Percentiles rank a stretch among this genome's conserved stretches.
Evolutionary conservation across 306 rosid species (phyloP).

Genomic region (Rosa lucieae): DNA sequence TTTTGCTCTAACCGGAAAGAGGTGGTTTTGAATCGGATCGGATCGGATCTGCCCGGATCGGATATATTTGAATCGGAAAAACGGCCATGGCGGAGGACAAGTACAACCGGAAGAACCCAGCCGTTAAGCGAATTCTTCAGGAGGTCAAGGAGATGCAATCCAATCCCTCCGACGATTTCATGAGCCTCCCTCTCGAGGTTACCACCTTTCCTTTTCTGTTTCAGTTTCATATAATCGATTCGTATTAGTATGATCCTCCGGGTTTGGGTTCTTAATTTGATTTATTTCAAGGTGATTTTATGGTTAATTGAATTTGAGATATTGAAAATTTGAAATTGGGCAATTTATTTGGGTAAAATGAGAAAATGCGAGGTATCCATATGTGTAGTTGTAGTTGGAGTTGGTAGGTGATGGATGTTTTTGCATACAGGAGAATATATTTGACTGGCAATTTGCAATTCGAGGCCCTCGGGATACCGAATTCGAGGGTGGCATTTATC

Average conservation of each 20-base stretch:
- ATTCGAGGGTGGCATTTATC: constrained; percentile 90
- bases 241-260: not conserved
- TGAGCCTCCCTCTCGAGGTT: constrained; percentile 97
- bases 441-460: constrained; percentile 96
- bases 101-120: constrained; percentile 83
- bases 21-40: not conserved
- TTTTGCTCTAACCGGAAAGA: no score
- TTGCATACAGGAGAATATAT: constrained; percentile 75
- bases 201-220: no score
- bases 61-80: not conserved
- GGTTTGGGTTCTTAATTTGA: not conserved
- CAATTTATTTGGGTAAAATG: no score
- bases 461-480: constrained; percentile 70
- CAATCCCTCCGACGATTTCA: constrained; percentile 90
- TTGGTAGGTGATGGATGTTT: not conserved
- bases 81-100: constrained; percentile 67
- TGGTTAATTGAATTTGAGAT: not conserved
- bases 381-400: no score
- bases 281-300: no score
- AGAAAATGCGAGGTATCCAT: no score
- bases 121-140: constrained; percentile 92
- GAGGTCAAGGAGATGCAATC: constrained; percentile 96
- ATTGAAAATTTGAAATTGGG: not conserved
- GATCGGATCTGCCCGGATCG: not conserved
- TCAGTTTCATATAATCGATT: not conserved